These are phyloP conservation scores for Komagataella mondaviorum DNA, from an alignment of 805 yeast genomes.

Conservation along the genomic window DNA sequence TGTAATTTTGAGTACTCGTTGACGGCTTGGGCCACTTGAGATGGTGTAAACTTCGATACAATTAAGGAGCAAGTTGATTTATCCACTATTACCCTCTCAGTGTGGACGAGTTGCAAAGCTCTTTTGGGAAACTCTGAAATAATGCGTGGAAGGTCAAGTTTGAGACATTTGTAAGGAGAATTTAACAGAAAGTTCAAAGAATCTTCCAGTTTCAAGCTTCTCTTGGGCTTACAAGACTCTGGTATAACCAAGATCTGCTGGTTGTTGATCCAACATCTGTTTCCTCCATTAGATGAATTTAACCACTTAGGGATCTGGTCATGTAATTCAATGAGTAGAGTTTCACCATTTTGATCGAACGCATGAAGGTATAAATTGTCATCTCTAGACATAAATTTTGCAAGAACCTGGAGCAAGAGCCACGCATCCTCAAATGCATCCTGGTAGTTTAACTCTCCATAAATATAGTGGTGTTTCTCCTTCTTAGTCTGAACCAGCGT, in stretches of 20 bases:
- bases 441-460: slow-evolving; percentile 29
- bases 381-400: slow-evolving; percentile 16
- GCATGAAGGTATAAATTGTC: slow-evolving; percentile 26
- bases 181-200: slow-evolving; percentile 25
- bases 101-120: neutral
- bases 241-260: slow-evolving; percentile 28
- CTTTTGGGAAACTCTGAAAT: neutral
- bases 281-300: slow-evolving; percentile 28
- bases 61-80: neutral
- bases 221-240: slow-evolving; percentile 15
- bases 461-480: slow-evolving; percentile 14
- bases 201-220: slow-evolving; percentile 23
- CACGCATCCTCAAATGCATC: slow-evolving; percentile 30
- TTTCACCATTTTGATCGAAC: slow-evolving; percentile 45
- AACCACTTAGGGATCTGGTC: slow-evolving; percentile 34
- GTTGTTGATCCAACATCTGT: slow-evolving; percentile 39
- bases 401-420: slow-evolving; percentile 26
- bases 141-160: neutral
- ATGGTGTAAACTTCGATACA: neutral
- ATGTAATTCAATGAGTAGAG: slow-evolving; percentile 34
- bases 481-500: slow-evolving; percentile 9
- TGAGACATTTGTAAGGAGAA: slow-evolving; percentile 14
- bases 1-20: neutral
- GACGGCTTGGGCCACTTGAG: neutral
- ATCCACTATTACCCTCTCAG: neutral